These are phyloP conservation scores for Melanomma pulvis-pyrius DNA, from an alignment of 495 filamentous ascomycete species.

Conservation along the genomic window DNA sequence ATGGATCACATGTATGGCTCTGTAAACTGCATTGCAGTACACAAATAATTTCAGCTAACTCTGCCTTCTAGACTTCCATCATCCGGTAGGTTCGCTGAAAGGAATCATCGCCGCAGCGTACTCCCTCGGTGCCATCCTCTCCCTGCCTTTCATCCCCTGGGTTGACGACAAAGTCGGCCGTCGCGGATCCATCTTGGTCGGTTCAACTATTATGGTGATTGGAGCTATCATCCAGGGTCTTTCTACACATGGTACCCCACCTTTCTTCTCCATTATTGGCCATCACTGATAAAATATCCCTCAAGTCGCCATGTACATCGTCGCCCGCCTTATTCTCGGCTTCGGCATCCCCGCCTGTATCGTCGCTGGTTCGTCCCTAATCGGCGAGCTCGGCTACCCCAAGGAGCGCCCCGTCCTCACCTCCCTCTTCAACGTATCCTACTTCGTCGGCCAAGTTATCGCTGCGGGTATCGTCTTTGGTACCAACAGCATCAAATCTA, in stretches of 20 bases:
- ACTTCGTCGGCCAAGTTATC: conserved; percentile 64
- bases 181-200: conserved; percentile 61
- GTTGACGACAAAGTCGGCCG: conserved; percentile 59
- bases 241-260: conserved; percentile 49
- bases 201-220: conserved; percentile 60
- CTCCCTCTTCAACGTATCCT: conserved; percentile 67
- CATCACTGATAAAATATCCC: not conserved
- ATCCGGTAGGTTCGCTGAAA: conserved; percentile 46
- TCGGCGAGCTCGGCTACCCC: conserved; percentile 67
- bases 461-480: conserved; percentile 61
- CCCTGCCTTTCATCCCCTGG: conserved; percentile 61
- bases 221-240: conserved; percentile 62
- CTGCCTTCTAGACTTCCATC: conserved; percentile 44
- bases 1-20: conserved; percentile 58
- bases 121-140: conserved; percentile 57
- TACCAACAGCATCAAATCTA: conserved; percentile 57
- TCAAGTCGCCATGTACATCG: conserved; percentile 61
- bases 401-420: conserved; percentile 66
- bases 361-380: conserved; percentile 62
- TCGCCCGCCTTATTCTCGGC: conserved; percentile 62
- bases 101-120: conserved; percentile 45
- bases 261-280: conserved; percentile 3
- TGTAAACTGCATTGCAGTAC: not conserved
- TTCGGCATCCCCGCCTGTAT: conserved; percentile 57
- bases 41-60: conserved; percentile 1